Base-by-base conservation (phyloP, 2,329 filamentous ascomycete species). In the Penicillium sclerotiorum region DNA sequence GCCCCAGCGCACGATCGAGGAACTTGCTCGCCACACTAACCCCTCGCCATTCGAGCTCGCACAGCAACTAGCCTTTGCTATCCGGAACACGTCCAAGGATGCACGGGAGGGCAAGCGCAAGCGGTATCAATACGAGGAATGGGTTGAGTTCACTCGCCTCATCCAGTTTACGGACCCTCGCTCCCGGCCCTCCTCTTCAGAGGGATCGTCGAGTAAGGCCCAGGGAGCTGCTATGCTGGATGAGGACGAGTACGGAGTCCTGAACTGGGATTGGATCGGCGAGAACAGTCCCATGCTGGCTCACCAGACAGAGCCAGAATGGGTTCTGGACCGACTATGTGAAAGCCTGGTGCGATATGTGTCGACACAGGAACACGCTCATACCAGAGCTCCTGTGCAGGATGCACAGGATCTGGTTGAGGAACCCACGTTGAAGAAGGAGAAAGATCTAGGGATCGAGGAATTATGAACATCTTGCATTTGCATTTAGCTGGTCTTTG, bases 61-160 rank as follows among this genome's bases (percentile, higher is more conserved):
- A 0, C 71, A 77, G 2, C 76, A 78, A 43, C 71, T 96, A 8
- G 83, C 89, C 2, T 79, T 84, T 27, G 86, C 88, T 56, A 94
- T 96, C 48, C 77, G 82, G 12, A 77, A 76, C 21, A 82, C 89
- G 1, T 83, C 84, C 1, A 75, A 81, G 40, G 83, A 94, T 63
- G 73, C 88, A 27, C 80, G 81, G 15, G 69, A 75, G 37, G 70
- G 77, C 4, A 78, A 81, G 2, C 77, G 80, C 0, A 85, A 84
- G 47, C 80, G 79, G 46, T 96, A 96, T 66, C 78, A 76, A 0
- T 96, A 91, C 56, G 84, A 91, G 58, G 87, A 95, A 65, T 95
- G 91, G 92, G 87, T 88, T 0, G 89, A 89, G 75, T 94, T 90
- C 60, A 85, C 92, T 7, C 81, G 83, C 18, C 77, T 96, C 25